Evolutionary conservation across 352 stramenopile species (phyloP).

Genomic region (Globisporangium ultimum): DNA sequence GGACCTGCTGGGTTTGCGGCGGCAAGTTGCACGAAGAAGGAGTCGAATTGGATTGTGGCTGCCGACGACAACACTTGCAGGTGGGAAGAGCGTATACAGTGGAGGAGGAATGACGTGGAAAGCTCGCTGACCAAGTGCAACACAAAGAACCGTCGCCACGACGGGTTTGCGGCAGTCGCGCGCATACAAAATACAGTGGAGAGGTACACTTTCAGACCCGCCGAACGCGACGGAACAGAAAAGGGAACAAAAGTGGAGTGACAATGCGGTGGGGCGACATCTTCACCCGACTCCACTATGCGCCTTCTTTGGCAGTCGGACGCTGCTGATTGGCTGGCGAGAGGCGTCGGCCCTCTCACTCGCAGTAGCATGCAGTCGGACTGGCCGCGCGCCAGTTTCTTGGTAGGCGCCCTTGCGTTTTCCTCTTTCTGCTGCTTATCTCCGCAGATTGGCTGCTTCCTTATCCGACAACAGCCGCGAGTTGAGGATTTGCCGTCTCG

Average conservation of each 20-base stretch:
- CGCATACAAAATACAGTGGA: conserved; percentile 1
- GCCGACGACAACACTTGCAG: too few relatives aligned
- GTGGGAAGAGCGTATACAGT: background rate
- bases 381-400: background rate
- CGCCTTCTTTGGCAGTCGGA: conserved; percentile 4
- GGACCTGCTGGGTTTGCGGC: too few relatives aligned
- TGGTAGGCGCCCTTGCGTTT: too few relatives aligned
- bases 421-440: too few relatives aligned
- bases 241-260: background rate
- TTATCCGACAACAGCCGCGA: too few relatives aligned
- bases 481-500: too few relatives aligned
- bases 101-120: background rate
- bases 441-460: too few relatives aligned
- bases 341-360: background rate
- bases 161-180: background rate
- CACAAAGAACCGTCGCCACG: conserved; percentile 1
- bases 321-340: background rate
- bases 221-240: conserved; percentile 9
- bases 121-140: background rate
- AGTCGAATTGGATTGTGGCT: too few relatives aligned
- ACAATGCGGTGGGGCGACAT: conserved; percentile 1
- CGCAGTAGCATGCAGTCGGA: background rate
- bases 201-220: background rate
- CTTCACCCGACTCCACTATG: background rate
- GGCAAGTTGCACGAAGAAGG: background rate